These are phyloP conservation scores for Boletus patriciae DNA, from an alignment of 768 basidiomycete species.

Conservation along the genomic window DNA sequence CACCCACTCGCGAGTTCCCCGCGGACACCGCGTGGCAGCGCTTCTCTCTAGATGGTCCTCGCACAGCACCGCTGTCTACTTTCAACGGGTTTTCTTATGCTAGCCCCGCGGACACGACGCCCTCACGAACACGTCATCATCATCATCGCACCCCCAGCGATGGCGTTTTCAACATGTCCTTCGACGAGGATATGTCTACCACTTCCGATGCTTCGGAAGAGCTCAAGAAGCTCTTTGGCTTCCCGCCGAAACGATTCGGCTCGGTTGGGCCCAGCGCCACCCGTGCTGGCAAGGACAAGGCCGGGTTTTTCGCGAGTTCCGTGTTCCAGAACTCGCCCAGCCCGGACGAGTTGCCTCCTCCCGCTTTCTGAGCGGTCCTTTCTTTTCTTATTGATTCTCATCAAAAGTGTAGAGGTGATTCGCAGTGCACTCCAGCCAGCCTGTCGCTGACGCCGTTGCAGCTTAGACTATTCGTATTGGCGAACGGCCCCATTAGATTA, in stretches of 20 bases:
- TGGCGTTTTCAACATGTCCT: slow-evolving; percentile 72
- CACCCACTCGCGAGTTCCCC: slow-evolving; percentile 50
- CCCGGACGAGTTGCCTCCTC: slow-evolving; percentile 76
- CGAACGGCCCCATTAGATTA: slow-evolving; percentile 38
- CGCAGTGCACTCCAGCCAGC: not conserved
- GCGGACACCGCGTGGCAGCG: slow-evolving; percentile 33
- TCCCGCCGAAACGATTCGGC: slow-evolving; percentile 31
- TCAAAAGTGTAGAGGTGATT: slow-evolving; percentile 44
- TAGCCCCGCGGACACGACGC: slow-evolving; percentile 31
- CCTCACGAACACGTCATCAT: slow-evolving; percentile 45
- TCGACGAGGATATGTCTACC: slow-evolving; percentile 60
- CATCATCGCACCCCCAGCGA: slow-evolving; percentile 70
- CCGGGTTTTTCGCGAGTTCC: slow-evolving; percentile 74
- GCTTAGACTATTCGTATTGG: slow-evolving; percentile 41
- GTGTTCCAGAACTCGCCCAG: slow-evolving; percentile 85
- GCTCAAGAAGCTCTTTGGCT: slow-evolving; percentile 34
- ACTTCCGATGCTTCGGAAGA: slow-evolving; percentile 42
- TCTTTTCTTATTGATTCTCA: slow-evolving; percentile 21
- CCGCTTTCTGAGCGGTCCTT: slow-evolving; percentile 52
- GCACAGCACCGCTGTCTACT: slow-evolving; percentile 51
- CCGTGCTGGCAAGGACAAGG: slow-evolving; percentile 33
- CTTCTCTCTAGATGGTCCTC: slow-evolving; percentile 41
- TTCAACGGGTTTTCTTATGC: slow-evolving; percentile 43
- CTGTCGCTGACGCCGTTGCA: slow-evolving; percentile 10
- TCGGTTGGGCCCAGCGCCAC: slow-evolving; percentile 29